phyloP scores from a whole-genome alignment of 2,329 filamentous ascomycete genomes.

The Emericellopsis atlantica region DNA sequence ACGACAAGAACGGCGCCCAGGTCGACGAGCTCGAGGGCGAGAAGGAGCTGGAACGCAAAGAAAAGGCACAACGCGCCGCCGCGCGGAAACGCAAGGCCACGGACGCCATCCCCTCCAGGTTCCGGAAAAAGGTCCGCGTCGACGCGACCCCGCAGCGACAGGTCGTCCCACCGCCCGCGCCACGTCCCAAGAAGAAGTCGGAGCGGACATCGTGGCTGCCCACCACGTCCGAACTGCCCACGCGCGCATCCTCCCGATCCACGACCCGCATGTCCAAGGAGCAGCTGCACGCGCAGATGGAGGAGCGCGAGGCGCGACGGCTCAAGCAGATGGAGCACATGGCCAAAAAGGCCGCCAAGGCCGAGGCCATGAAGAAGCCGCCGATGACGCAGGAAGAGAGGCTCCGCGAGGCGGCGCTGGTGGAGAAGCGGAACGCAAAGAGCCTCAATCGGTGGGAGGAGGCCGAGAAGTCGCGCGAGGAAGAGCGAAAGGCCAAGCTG shows the following conservation, averaged over 20 bases:
- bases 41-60: slow-evolving; percentile 69
- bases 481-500: slow-evolving; percentile 69
- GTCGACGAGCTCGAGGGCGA: slow-evolving; percentile 71
- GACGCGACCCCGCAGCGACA: slow-evolving; percentile 53
- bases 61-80: slow-evolving; percentile 51
- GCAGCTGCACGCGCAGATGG: slow-evolving; percentile 57
- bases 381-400: slow-evolving; percentile 80
- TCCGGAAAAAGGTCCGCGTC: slow-evolving; percentile 46
- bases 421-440: slow-evolving; percentile 79
- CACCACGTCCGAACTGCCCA: slow-evolving; percentile 38
- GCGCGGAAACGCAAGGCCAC: slow-evolving; percentile 72
- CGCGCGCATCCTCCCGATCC: slow-evolving; percentile 42
- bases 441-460: slow-evolving; percentile 90
- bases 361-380: slow-evolving; percentile 64
- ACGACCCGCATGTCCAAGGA: slow-evolving; percentile 48
- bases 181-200: slow-evolving; percentile 46
- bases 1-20: slow-evolving; percentile 42
- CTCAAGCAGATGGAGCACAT: slow-evolving; percentile 57
- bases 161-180: slow-evolving; percentile 23
- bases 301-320: slow-evolving; percentile 57
- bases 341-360: slow-evolving; percentile 55
- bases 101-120: slow-evolving; percentile 57
- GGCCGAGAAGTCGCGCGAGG: slow-evolving; percentile 77
- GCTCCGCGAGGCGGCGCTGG: slow-evolving; percentile 66
- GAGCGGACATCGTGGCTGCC: slow-evolving; percentile 48